These are phyloP conservation scores for Talaromyces amestolkiae DNA, from an alignment of 2,329 filamentous ascomycete species.

Conservation along the genomic window DNA sequence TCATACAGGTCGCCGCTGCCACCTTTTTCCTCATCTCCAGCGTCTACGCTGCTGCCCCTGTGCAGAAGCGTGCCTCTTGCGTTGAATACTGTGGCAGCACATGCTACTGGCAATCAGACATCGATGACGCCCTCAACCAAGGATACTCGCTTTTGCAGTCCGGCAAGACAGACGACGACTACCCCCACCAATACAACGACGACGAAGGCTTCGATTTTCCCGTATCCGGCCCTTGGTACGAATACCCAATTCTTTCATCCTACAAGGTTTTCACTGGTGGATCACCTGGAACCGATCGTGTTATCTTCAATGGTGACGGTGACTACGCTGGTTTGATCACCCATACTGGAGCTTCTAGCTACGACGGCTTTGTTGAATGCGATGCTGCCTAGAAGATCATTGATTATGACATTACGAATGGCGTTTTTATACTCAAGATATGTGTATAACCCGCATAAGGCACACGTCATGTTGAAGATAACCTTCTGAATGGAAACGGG, in stretches of 20 bases:
- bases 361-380: conserved; percentile 68
- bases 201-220: conserved; percentile 62
- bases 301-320: conserved; percentile 60
- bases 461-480: no score
- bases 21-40: background rate
- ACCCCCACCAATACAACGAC: conserved; percentile 62
- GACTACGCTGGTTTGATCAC: conserved; percentile 64
- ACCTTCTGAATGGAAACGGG: background rate
- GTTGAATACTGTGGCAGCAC: conserved; percentile 54
- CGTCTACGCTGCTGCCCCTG: background rate
- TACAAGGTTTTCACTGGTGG: conserved; percentile 56
- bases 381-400: background rate
- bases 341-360: conserved; percentile 63
- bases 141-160: conserved; percentile 52
- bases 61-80: conserved; percentile 28
- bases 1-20: background rate
- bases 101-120: conserved; percentile 52
- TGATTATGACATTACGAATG: background rate
- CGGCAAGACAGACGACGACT: conserved; percentile 42
- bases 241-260: conserved; percentile 58
- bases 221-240: conserved; percentile 59
- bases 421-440: background rate
- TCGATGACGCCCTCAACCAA: conserved; percentile 51
- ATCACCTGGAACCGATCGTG: conserved; percentile 64
- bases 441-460: background rate